phyloP scores from a whole-genome alignment of 1,139 yeast genomes.

The Suhomyces chickasaworum region DNA sequence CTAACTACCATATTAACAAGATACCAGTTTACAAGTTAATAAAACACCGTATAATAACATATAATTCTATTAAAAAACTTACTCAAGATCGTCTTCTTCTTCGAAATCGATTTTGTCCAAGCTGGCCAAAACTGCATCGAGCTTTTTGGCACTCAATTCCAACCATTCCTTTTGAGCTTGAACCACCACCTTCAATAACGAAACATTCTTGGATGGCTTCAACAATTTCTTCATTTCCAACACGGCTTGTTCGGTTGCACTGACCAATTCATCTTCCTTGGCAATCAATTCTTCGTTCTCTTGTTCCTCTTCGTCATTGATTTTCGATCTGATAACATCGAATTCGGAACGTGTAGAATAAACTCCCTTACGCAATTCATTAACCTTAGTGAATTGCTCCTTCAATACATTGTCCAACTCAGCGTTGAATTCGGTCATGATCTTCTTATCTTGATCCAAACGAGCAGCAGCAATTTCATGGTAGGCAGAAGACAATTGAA shows the following conservation, averaged over 20 bases:
- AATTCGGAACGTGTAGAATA: slow-evolving; percentile 69
- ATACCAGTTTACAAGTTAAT: too few relatives aligned
- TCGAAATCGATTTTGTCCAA: slow-evolving; percentile 39
- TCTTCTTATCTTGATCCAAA: slow-evolving; percentile 64
- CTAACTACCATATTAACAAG: too few relatives aligned
- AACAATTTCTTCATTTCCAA: slow-evolving; percentile 71
- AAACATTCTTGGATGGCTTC: slow-evolving; percentile 64
- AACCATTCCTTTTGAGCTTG: slow-evolving; percentile 70
- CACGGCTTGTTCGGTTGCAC: slow-evolving; percentile 77
- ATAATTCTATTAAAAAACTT: neutral
- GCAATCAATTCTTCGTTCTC: slow-evolving; percentile 59
- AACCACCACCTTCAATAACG: slow-evolving; percentile 62
- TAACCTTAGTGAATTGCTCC: slow-evolving; percentile 61
- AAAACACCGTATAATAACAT: neutral
- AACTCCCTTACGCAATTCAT: slow-evolving; percentile 64
- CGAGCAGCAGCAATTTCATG: slow-evolving; percentile 61
- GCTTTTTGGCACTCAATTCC: slow-evolving; percentile 45
- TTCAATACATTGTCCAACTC: slow-evolving; percentile 54
- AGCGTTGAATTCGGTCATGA: slow-evolving; percentile 57
- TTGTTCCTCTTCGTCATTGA: slow-evolving; percentile 34
- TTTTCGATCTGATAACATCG: slow-evolving; percentile 59
- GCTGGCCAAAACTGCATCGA: slow-evolving; percentile 32
- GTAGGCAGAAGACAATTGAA: slow-evolving; percentile 59
- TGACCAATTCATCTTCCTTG: slow-evolving; percentile 75
- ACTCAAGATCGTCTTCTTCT: slow-evolving; percentile 28